Base-by-base conservation (phyloP, 2,329 filamentous ascomycete species). In the Colletotrichum euphorbiae region DNA sequence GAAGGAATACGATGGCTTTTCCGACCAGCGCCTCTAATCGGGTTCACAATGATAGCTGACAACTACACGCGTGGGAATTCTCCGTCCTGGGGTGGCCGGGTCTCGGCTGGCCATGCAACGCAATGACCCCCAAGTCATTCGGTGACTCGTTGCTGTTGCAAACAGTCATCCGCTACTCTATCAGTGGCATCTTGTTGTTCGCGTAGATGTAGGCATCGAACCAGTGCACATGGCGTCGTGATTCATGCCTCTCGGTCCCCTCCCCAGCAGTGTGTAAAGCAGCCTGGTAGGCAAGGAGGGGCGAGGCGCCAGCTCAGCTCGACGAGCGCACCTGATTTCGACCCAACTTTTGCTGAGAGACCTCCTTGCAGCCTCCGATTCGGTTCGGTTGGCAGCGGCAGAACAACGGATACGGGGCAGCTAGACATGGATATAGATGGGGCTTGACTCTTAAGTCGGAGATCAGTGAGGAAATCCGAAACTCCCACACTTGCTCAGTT, bases 391-490 rank as follows among this genome's bases (percentile, higher is more conserved):
- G 4, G 7, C 33, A 36, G 33, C 33, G 33, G 33, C 33, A 36
- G 33, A 36, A 12, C 7, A 8, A 12, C 3, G 33, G 33, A 12
- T 36, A 36, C 21, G 11, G 33, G 2, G 33, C n/a, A n/a, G n/a
- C n/a, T n/a, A n/a, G n/a, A n/a, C n/a, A n/a, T n/a, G n/a, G n/a
- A n/a, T n/a, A n/a, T n/a, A n/a, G n/a, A n/a, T n/a, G n/a, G n/a
- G n/a, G n/a, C n/a, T n/a, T n/a, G n/a, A n/a, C 33, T 12, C 33
- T 36, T 36, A 4, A 21, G 21, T 3, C 21, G 21, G 21, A 3
- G 33, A 8, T 36, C 11, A 7, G 38, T 24, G 50, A 62, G 38
- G 50, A 55, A 62, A 62, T 24, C n/a, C n/a, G n/a, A n/a, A 13
- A 21, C 21, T 43, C 13, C 40, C 8, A 15, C 8, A 43, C 15